These are phyloP conservation scores for Phytophthora sp. DNA, from an alignment of 352 stramenopile genomes.

Conservation along the genomic window DNA sequence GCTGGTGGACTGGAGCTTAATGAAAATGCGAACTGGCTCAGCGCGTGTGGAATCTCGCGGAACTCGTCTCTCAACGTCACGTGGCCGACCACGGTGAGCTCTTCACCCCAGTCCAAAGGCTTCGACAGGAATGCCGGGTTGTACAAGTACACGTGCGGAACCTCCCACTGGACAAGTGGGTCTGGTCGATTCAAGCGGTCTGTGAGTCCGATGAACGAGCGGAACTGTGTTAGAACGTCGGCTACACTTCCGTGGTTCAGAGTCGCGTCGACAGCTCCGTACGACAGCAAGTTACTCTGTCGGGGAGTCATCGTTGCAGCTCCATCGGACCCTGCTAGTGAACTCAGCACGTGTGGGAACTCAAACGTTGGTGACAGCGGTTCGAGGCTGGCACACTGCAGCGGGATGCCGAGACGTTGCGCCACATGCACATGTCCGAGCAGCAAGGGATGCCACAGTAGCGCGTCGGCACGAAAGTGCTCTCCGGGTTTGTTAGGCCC, in stretches of 20 bases:
- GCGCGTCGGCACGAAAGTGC: constrained; percentile 45
- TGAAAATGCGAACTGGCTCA: constrained; percentile 10
- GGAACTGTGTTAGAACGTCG: constrained; percentile 44
- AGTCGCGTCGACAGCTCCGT: constrained; percentile 24
- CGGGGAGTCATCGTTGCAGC: constrained; percentile 28
- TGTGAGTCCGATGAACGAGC: constrained; percentile 38
- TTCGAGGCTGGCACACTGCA: constrained; percentile 46
- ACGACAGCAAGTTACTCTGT: constrained; percentile 37
- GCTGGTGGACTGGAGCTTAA: constrained; percentile 10
- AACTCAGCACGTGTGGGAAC: constrained; percentile 47
- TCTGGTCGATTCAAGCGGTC: constrained; percentile 16
- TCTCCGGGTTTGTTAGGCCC: constrained; percentile 20
- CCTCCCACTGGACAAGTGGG: constrained; percentile 38
- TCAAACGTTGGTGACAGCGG: constrained; percentile 42
- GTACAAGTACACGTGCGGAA: constrained; percentile 50
- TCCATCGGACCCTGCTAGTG: constrained; percentile 3
- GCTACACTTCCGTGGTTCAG: constrained; percentile 37
- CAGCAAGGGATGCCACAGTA: constrained; percentile 45
- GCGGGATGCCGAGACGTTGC: constrained; percentile 46
- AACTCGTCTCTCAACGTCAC: constrained; percentile 24
- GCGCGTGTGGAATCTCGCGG: not conserved
- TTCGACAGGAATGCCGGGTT: constrained; percentile 39
- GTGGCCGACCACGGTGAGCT: constrained; percentile 42
- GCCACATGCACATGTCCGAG: constrained; percentile 49
- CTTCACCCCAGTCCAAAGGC: constrained; percentile 45